Evolutionary conservation across 306 rosid genomes (phyloP).

Genomic region (Castanopsis chinensis): DNA sequence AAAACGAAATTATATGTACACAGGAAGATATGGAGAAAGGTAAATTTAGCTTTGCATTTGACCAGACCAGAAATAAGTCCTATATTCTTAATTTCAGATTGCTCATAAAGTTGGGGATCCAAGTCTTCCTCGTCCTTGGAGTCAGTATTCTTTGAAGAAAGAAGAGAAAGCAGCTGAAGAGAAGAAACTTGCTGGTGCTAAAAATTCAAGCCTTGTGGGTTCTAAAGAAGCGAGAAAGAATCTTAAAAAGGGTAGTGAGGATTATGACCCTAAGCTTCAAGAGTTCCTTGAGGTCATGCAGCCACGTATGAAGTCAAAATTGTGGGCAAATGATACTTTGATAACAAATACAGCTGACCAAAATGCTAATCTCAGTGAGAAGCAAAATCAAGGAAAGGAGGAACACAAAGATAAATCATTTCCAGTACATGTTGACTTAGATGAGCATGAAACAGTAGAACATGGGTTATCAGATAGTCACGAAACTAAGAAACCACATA

Average conservation of each 20-base stretch:
- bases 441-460: conserved; percentile 24
- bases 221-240: conserved; percentile 29
- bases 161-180: conserved; percentile 33
- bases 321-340: conserved; percentile 78
- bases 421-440: conserved; percentile 23
- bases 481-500: conserved; percentile 24
- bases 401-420: conserved; percentile 15
- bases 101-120: conserved; percentile 79
- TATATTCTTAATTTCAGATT: conserved; percentile 32
- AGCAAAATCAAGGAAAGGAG: conserved; percentile 36
- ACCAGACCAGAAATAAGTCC: not conserved
- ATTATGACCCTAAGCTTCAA: conserved; percentile 55
- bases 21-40: not conserved
- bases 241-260: conserved; percentile 26
- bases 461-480: conserved; percentile 16
- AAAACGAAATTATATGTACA: not conserved
- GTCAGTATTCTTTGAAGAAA: conserved; percentile 55
- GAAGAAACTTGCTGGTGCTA: conserved; percentile 24
- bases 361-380: conserved; percentile 21
- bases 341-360: conserved; percentile 18
- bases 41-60: not conserved
- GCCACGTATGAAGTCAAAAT: conserved; percentile 69
- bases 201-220: conserved; percentile 9
- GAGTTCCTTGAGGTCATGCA: conserved; percentile 89
- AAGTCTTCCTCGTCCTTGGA: conserved; percentile 81